phyloP scores from a whole-genome alignment of 2,329 filamentous ascomycete genomes.

The Erysiphe neolycopersici region DNA sequence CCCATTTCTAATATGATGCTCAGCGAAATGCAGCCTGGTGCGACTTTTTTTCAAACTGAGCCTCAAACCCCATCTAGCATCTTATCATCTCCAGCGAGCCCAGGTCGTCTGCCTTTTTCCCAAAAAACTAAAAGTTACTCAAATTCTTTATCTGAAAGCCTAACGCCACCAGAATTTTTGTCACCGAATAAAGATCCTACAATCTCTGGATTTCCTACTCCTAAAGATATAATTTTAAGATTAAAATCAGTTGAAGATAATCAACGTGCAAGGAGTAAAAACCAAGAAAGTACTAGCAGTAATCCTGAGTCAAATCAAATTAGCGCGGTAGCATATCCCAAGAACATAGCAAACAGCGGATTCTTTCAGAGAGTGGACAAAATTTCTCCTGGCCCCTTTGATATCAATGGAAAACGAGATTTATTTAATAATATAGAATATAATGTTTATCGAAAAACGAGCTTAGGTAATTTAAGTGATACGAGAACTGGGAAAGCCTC shows the following conservation, averaged over 20 bases:
- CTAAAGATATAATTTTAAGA: slow-evolving; percentile 11
- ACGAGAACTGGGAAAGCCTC: slow-evolving; percentile 2
- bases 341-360: slow-evolving; percentile 16
- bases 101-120: slow-evolving; percentile 28
- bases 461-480: slow-evolving; percentile 5
- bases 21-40: neutral
- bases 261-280: neutral
- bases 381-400: slow-evolving; percentile 41
- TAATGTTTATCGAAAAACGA: slow-evolving; percentile 11
- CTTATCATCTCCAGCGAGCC: slow-evolving; percentile 22
- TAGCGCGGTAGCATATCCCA: slow-evolving; percentile 18
- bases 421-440: neutral
- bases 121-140: slow-evolving; percentile 15
- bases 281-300: neutral
- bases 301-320: slow-evolving; percentile 15
- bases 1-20: slow-evolving; percentile 5
- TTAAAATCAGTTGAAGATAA: neutral
- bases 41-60: slow-evolving; percentile 18
- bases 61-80: slow-evolving; percentile 38
- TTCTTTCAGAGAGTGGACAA: slow-evolving; percentile 36
- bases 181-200: slow-evolving; percentile 21
- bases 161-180: slow-evolving; percentile 18
- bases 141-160: slow-evolving; percentile 15
- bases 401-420: slow-evolving; percentile 17
- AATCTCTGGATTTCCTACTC: slow-evolving; percentile 25